Percentiles rank a stretch among this genome's conserved stretches.
phyloP scores from a whole-genome alignment of 2,329 filamentous ascomycete genomes.

The Epichloe coenophiala region DNA sequence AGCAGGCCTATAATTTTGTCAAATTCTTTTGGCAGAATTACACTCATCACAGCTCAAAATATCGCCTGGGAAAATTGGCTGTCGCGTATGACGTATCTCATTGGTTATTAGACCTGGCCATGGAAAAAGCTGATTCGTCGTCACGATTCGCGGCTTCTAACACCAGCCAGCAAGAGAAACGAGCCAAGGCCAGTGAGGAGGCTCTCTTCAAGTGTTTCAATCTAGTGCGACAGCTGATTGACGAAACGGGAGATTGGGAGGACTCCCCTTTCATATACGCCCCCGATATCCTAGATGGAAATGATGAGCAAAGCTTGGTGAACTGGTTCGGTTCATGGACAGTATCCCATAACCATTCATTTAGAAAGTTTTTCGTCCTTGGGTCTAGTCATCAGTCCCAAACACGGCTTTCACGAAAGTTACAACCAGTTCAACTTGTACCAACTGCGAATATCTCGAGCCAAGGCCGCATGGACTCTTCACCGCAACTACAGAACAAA shows the following conservation, averaged over 20 bases:
- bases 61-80: conserved; percentile 14
- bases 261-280: conserved; percentile 29
- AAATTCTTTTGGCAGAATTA: conserved; percentile 21
- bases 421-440: conserved; percentile 5
- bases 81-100: conserved; percentile 16
- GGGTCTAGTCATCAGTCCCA: conserved; percentile 25
- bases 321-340: conserved; percentile 52
- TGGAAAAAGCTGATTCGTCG: conserved; percentile 9
- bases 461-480: background rate
- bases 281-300: conserved; percentile 34
- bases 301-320: conserved; percentile 48
- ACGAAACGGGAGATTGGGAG: conserved; percentile 6
- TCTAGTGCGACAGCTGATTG: conserved; percentile 10
- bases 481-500: background rate
- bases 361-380: conserved; percentile 41
- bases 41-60: conserved; percentile 3
- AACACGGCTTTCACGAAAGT: conserved; percentile 12
- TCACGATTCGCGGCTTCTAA: background rate
- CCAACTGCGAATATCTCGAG: background rate
- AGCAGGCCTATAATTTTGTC: conserved; percentile 19
- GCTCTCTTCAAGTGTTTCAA: conserved; percentile 12
- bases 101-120: conserved; percentile 17
- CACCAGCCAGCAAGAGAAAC: background rate
- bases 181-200: conserved; percentile 8
- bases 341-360: conserved; percentile 31